Percentiles rank a stretch among this genome's conserved stretches.
Evolutionary conservation across 345 rosid species (phyloP).

Genomic region (Pistacia integerrima): DNA sequence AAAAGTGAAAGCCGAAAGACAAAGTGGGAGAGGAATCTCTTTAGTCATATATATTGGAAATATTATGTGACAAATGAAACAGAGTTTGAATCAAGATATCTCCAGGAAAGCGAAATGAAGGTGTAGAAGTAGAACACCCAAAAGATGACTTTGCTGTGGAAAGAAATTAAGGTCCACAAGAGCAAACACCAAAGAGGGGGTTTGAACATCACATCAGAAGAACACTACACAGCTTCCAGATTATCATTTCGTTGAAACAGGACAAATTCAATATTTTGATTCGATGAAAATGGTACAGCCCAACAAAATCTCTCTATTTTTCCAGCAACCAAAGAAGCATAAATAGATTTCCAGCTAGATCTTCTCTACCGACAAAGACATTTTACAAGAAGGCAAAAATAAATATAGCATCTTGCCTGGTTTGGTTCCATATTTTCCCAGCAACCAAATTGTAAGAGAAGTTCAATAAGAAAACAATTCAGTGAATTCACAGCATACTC

Average conservation of each 20-base stretch:
- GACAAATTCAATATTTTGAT: neutral
- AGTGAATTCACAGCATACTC: no score
- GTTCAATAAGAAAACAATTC: neutral
- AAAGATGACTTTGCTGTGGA: neutral
- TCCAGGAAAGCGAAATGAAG: neutral
- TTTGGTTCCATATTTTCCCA: neutral
- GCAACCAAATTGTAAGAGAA: neutral
- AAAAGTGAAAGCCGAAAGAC: constrained; percentile 12
- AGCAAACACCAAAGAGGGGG: neutral
- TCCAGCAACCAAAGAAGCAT: neutral
- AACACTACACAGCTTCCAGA: neutral
- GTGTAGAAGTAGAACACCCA: neutral
- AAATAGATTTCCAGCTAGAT: neutral
- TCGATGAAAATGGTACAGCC: no score
- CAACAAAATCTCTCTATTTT: neutral
- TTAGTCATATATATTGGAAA: neutral
- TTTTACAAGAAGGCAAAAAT: neutral
- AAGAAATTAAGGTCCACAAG: neutral
- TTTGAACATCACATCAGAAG: neutral
- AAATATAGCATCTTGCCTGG: neutral
- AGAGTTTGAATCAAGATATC: neutral
- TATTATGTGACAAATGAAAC: neutral
- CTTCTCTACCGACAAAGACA: neutral
- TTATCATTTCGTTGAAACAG: neutral
- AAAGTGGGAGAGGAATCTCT: neutral